Evolutionary conservation across 495 filamentous ascomycete species (phyloP), one percentile per base, ranked within the genome.

Genomic region (Hyphodiscus hymeniophilus): DNA sequence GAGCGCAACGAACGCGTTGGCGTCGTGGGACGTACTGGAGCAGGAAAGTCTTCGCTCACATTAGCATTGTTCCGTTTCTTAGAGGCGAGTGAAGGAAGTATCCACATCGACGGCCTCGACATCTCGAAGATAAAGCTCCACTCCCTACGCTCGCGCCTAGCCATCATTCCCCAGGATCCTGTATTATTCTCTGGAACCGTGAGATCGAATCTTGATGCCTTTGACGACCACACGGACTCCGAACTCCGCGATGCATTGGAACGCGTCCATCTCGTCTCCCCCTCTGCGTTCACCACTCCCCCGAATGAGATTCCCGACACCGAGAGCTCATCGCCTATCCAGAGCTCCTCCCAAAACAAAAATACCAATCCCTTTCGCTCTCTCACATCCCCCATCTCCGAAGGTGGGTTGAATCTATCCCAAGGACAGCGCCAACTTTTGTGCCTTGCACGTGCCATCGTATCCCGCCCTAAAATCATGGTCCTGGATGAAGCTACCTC

Each of bases 391-490:
- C 63, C 74, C 12, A 81, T 92, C 52, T 75, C 81, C 4, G 85
- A 89, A 58, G 84, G 80, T 18, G 89, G 89, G 1, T 73, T 80
- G 3, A 92, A 89, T 52, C 74, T 95, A 10, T 89, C 84, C 0
- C 89, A 94, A 58, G 89, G 89, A 3, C 89, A 95, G 61, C 74
- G 87, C 4, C 89, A 95, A 58, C 84, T 94, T 0, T 76, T 95
- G 11, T 92, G 88, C 55, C 79, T 95, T 1, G 89, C 89, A 0
- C 82, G 89, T 5, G 89, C 89, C 30, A 91, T 94, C 57, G 80
- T 94, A 24, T 70, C 79, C 3, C 74, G 80, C 0, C 86, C 87
- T 10, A 85, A 85, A 56, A 82, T 95, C 50, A 83, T 95, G 76
- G 80, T 95, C 7, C 73, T 95, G 8, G 89, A 95, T 59, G 89